A percentile compares a stretch with the other conserved stretches of the same genome.
Conservation (phyloP, 2,329 filamentous ascomycete species). For the Trichoderma sp. region DNA sequence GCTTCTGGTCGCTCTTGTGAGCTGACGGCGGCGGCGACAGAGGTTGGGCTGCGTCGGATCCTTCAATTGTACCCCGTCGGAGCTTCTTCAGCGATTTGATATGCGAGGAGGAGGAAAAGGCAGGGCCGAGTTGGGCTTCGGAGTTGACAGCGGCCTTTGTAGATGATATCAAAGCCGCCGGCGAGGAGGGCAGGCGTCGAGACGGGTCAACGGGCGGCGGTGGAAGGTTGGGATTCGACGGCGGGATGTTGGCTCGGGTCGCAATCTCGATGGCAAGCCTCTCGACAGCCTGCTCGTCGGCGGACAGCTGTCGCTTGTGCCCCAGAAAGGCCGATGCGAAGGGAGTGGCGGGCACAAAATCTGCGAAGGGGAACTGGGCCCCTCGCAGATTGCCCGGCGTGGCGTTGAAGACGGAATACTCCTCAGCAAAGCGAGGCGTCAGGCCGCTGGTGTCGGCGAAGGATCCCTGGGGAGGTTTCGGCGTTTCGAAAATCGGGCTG, state of each 20-base stretch:
- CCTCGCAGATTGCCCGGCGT: slow-evolving; percentile 62
- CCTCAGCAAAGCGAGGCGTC: slow-evolving; percentile 66
- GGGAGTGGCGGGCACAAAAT: slow-evolving; percentile 47
- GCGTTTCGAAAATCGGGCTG: slow-evolving; percentile 62
- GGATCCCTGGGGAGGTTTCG: slow-evolving; percentile 52
- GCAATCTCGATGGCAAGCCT: slow-evolving; percentile 56
- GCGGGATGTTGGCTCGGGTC: slow-evolving; percentile 66
- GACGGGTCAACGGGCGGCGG: slow-evolving; percentile 65
- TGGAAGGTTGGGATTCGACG: slow-evolving; percentile 55
- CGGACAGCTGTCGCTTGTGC: slow-evolving; percentile 57
- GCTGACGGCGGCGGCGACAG: slow-evolving; percentile 64
- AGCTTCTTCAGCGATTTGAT: slow-evolving; percentile 49
- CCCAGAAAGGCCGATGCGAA: slow-evolving; percentile 38
- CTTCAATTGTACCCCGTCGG: slow-evolving; percentile 48
- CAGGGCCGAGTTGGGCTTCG: slow-evolving; percentile 38
- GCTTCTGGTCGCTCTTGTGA: slow-evolving; percentile 59
- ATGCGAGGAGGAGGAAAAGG: slow-evolving; percentile 32
- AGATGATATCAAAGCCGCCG: slow-evolving; percentile 47
- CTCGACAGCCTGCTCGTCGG: slow-evolving; percentile 53
- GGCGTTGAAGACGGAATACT: slow-evolving; percentile 68
- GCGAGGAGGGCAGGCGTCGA: slow-evolving; percentile 62
- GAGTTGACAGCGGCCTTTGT: slow-evolving; percentile 39
- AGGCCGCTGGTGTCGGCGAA: slow-evolving; percentile 57
- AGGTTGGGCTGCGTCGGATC: slow-evolving; percentile 50
- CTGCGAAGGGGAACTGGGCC: slow-evolving; percentile 50